Evolutionary conservation across 176 grass and related monocot species (phyloP), one percentile per base, ranked within the genome.

Genomic region (Pharus latifolius): DNA sequence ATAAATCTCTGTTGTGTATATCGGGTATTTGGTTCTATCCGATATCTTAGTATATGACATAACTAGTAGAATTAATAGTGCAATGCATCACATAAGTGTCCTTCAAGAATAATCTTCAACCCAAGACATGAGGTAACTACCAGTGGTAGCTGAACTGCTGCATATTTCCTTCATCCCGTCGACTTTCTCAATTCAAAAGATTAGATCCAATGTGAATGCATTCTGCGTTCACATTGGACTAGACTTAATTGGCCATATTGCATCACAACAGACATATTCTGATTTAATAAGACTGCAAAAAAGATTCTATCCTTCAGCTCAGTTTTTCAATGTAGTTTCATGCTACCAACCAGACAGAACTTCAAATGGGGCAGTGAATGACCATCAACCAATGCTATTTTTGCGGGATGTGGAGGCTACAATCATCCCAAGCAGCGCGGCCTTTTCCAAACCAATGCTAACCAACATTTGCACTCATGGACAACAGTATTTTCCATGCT

Each of bases 151-250:
- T 79, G 61, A 73, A 52, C 43, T 25, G 26, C 16, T 28, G 5
- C 41, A 10, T 55, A 19, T 50, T 74, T 68, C 28, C 33, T 60
- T 73, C 45, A 53, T 30, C 34, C 42, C 22, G 34, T 52, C 54
- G 62, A 15, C 10, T 20, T n/a, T 67, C 49, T 25, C 24, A 67
- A 60, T 46, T 26, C 47, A 16, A 55, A 22, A 45, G 4, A 47
- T 18, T 7, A 10, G 5, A 22, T 30, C 44, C 44, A n/a, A n/a
- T n/a, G n/a, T n/a, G n/a, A n/a, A n/a, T n/a, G n/a, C n/a, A n/a
- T 79, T 35, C 52, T 45, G 28, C 24, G 73, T 73, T 53, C 26
- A 78, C 50, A 42, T 72, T 20, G 70, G 47, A 76, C 3, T 30
- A 8, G 14, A 72, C 54, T 65, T 78, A 57, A 26, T 49, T 41